Evolutionary conservation across 1,284 basidiomycete species (phyloP).

Genomic region (Ganoderma meredithae): DNA sequence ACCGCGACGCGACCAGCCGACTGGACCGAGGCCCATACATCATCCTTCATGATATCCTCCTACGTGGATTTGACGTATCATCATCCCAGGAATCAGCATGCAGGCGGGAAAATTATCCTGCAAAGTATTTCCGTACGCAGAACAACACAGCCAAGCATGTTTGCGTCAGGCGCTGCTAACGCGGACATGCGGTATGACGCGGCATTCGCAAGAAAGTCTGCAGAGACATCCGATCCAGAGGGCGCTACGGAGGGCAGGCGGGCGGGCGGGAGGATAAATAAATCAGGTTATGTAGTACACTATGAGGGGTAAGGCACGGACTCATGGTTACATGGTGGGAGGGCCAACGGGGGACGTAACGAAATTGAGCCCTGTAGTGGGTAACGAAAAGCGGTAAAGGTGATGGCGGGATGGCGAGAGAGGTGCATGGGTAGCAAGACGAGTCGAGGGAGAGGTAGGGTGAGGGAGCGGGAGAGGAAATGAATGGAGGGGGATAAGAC

Average conservation of each 20-base stretch:
- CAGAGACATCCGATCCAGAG: background rate
- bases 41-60: background rate
- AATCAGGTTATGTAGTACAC: conserved; percentile 35
- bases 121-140: background rate
- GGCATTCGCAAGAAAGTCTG: background rate
- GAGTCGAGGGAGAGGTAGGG: background rate
- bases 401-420: background rate
- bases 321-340: conserved; percentile 17
- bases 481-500: background rate
- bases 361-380: conserved; percentile 24
- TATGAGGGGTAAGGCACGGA: conserved; percentile 13
- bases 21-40: background rate
- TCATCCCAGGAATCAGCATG: background rate
- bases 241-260: background rate
- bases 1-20: background rate
- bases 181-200: background rate
- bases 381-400: conserved; percentile 19
- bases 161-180: background rate
- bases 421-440: background rate
- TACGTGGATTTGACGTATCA: background rate
- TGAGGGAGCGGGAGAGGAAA: conserved; percentile 9
- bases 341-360: conserved; percentile 1
- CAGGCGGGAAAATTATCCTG: background rate
- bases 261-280: conserved; percentile 28
- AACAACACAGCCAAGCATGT: background rate